phyloP scores from a whole-genome alignment of 1,284 basidiomycete species.

The Rhodofomes roseus region DNA sequence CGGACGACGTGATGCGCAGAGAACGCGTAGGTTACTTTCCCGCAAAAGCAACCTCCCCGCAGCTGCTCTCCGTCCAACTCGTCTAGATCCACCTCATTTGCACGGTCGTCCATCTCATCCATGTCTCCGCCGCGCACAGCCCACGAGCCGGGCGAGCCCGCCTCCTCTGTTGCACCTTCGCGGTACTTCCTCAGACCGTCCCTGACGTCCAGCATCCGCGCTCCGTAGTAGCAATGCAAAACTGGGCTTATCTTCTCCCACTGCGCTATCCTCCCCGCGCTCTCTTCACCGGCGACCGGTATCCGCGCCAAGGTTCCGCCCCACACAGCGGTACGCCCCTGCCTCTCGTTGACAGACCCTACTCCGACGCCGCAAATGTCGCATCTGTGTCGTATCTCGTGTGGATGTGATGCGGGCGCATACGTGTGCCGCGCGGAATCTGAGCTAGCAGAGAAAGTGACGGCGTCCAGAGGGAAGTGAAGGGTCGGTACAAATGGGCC shows the following conservation, averaged over 20 bases:
- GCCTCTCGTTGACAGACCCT: neutral
- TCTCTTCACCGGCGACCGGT: neutral
- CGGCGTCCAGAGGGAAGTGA: neutral
- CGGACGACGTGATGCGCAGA: neutral
- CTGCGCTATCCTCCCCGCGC: neutral
- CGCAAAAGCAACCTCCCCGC: neutral
- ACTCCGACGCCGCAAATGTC: neutral
- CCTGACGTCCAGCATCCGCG: neutral
- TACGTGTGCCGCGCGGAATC: neutral
- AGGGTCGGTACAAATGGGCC: neutral
- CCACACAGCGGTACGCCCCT: neutral
- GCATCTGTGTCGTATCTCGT: neutral
- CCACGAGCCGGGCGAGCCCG: neutral
- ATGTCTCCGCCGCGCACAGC: neutral
- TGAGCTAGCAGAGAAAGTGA: neutral
- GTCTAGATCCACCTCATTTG: neutral
- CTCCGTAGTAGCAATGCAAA: neutral
- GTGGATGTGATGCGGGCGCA: neutral
- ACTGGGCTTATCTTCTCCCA: neutral
- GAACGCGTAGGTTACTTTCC: neutral
- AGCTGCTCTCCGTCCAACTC: neutral
- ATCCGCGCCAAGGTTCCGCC: neutral
- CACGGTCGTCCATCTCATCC: neutral
- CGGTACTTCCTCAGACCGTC: neutral
- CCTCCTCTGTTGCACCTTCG: neutral